Base-by-base conservation (phyloP, 495 filamentous ascomycete species). In the Opeltia flavorubescens region DNA sequence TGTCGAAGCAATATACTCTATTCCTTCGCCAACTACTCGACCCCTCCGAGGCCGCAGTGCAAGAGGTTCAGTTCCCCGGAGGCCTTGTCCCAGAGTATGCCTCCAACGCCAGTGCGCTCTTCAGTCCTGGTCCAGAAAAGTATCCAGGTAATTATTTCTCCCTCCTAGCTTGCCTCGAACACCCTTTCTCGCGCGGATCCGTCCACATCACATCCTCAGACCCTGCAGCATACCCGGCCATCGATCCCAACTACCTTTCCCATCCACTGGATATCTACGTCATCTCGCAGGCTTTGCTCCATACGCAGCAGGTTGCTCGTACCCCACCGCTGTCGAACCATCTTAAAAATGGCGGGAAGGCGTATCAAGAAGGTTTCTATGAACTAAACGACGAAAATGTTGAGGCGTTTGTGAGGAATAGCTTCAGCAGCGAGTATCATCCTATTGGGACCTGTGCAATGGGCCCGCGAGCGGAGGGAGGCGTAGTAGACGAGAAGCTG, bases 111-210 rank as follows among this genome's bases (percentile, higher is more conserved):
- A n/a, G n/a, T n/a, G n/a, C n/a, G n/a, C n/a, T n/a, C 15, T 53
- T 50, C 47, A 48, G 30, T 26, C 45, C 41, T 13, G 35, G 29
- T 26, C 30, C 46, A 9, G 38, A 26, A 13, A 44, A 17, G 8
- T 52, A 46, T 20, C 50, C 50, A 9, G 47, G 49, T 11, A 57
- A 57, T 9, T 47, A 44, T 49, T 46, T 54, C n/a, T 38, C 55
- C 25, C 43, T 54, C 27, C 46, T 49, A n/a, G 40, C 46, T 0
- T 40, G 43, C 21, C 54, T 68, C 0, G 55, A 66, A 18, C 66
- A 74, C 20, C 74, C 76, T 2, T 70, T 77, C 27, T 74, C 74
- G 2, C 71, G 76, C 8, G 77, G 77, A 4, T 72, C 55, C 31
- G 66, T 80, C 42, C 77, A 81, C 52, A 75, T 78, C 41, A 51